Base-by-base conservation (phyloP, 176 grass and related monocot genomes). In the Urochloa ruziziensis region DNA sequence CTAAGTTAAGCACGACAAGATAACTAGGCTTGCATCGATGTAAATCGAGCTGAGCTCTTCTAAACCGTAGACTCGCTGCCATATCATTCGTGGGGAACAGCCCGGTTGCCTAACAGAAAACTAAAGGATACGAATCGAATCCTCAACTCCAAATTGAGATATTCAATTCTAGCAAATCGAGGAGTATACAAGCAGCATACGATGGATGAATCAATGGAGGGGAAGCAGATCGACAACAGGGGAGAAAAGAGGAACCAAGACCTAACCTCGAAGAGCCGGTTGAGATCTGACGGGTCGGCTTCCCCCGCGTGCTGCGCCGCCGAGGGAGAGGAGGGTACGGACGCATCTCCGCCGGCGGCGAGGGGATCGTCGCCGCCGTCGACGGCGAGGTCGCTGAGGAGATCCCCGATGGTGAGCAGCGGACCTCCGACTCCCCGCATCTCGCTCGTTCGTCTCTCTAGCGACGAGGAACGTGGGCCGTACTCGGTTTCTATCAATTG, bases 361-460 rank as follows among this genome's bases (percentile, higher is more conserved):
- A 66, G 73, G 34, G 51, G 64, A 14, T 86, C 70, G n/a, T 58
- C 84, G 15, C 39, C 85, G 18, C 86, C 84, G 25, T 94, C 90
- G 51, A 90, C 80, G 80, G 92, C 88, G 57, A 97, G 84, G 83
- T 94, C 95, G 81, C 79, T 86, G 34, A 93, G 88, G 39, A 94
- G 82, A 80, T 97, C 95, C 70, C 90, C 84, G 63, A 94, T 78
- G 86, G 86, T 94, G 66, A 97, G 92, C 35, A 97, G 75, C 28
- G 90, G 92, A 4, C 95, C 95, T 49, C 95, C 92, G n/a, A 94
- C 86, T n/a, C 95, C 90, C 6, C 95, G 73, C 90, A 94, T 97
- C 36, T 76, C 60, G 44, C 33, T n/a, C 23, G 27, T 54, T n/a
- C n/a, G n/a, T n/a, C n/a, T n/a, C 40, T 61, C 85, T 29, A 17